A percentile compares a stretch with the other conserved stretches of the same genome.
phyloP scores from a whole-genome alignment of 768 basidiomycete species.

The Tylopilus felleus region DNA sequence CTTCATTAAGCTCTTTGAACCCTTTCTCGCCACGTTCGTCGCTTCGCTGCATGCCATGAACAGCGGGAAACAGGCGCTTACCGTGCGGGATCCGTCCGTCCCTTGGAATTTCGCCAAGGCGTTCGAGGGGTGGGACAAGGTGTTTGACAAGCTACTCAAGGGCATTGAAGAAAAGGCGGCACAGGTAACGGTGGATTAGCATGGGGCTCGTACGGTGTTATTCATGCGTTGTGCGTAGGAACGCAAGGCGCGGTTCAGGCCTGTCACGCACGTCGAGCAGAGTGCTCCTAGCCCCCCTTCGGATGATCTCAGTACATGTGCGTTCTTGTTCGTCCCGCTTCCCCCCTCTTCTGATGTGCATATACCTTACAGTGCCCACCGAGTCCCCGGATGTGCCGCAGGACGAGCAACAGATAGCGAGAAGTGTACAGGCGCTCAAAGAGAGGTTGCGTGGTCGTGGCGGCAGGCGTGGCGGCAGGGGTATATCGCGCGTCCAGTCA shows the following conservation, averaged over 20 bases:
- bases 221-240: constrained; percentile 45
- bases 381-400: constrained; percentile 49
- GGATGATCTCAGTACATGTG: constrained; percentile 59
- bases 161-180: constrained; percentile 74
- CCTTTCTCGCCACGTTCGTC: constrained; percentile 79
- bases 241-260: constrained; percentile 62
- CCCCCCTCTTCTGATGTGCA: background rate
- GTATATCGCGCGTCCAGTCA: constrained; percentile 44
- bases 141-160: constrained; percentile 74
- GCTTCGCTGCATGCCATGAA: constrained; percentile 72
- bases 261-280: constrained; percentile 32
- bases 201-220: background rate
- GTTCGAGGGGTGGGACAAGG: constrained; percentile 76
- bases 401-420: constrained; percentile 88
- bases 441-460: constrained; percentile 76
- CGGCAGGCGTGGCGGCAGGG: constrained; percentile 52
- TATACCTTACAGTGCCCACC: constrained; percentile 39
- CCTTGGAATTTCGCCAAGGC: constrained; percentile 69
- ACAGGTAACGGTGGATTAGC: constrained; percentile 41
- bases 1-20: constrained; percentile 84
- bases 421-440: constrained; percentile 90
- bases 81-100: constrained; percentile 35
- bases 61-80: constrained; percentile 35
- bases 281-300: constrained; percentile 46
- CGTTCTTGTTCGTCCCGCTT: constrained; percentile 9